phyloP scores from a whole-genome alignment of 2,329 filamentous ascomycete species.

The Hypomyces perniciosus region DNA sequence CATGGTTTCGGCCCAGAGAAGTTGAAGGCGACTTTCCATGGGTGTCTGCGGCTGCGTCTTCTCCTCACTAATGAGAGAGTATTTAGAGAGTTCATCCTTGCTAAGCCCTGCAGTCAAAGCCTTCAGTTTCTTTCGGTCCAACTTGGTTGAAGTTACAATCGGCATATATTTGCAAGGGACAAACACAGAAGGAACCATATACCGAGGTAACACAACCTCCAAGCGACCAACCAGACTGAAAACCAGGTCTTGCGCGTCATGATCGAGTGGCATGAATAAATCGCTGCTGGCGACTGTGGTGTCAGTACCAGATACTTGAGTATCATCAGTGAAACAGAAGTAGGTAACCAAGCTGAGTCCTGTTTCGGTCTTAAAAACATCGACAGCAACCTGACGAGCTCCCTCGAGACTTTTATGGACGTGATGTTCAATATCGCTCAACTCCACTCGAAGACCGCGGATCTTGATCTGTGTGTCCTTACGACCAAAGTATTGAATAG shows the following conservation, averaged over 20 bases:
- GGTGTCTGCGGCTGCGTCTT: slow-evolving; percentile 13
- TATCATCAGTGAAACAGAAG: slow-evolving; percentile 1
- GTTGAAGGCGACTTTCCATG: slow-evolving; percentile 15
- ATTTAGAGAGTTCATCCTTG: slow-evolving; percentile 11
- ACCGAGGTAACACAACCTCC: not conserved
- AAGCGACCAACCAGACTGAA: not conserved
- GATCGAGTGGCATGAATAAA: not conserved
- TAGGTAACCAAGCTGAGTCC: slow-evolving; percentile 2
- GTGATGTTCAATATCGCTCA: slow-evolving; percentile 7
- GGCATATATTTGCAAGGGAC: slow-evolving; percentile 5
- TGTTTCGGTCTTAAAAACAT: slow-evolving; percentile 5
- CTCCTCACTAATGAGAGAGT: slow-evolving; percentile 20
- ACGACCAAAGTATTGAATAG: not conserved
- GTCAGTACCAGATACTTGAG: not conserved
- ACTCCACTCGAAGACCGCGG: slow-evolving; percentile 1
- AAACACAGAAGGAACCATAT: slow-evolving; percentile 4
- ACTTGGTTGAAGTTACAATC: slow-evolving; percentile 4
- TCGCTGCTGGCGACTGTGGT: not conserved
- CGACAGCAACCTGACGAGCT: slow-evolving; percentile 9
- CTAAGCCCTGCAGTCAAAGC: not conserved
- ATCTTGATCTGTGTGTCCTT: slow-evolving; percentile 3
- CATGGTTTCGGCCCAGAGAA: slow-evolving; percentile 15
- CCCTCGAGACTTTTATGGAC: not conserved
- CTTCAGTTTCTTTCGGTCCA: slow-evolving; percentile 11
- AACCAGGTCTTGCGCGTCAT: not conserved